Conservation (phyloP, 257 asterid species). For the Solanum peruvianum region DNA sequence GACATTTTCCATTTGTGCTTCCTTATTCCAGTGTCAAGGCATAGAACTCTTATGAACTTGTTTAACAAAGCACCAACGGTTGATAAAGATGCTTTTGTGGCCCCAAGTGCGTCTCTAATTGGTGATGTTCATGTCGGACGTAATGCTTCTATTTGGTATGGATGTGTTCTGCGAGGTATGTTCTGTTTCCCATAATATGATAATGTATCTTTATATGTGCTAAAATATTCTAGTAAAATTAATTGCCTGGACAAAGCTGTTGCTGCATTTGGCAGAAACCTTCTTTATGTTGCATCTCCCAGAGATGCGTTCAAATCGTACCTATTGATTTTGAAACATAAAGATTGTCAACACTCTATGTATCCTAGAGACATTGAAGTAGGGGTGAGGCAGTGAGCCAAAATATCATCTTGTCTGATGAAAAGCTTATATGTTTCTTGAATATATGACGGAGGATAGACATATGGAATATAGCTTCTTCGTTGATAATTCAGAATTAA, state of each 20-base stretch:
- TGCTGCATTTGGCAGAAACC: neutral
- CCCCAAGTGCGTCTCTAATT: conserved; percentile 10
- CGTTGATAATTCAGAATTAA: neutral
- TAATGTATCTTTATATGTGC: neutral
- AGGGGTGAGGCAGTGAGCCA: neutral
- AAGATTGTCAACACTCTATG: neutral
- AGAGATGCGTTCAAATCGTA: neutral
- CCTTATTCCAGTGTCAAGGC: conserved; percentile 18
- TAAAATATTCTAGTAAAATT: neutral
- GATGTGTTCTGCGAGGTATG: conserved; percentile 12
- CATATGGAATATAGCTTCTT: neutral
- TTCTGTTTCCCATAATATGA: neutral
- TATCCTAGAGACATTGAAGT: neutral
- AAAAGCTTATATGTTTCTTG: neutral
- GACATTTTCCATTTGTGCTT: neutral
- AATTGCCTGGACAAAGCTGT: neutral
- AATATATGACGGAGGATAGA: neutral
- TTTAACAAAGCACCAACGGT: conserved; percentile 6
- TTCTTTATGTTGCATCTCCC: neutral
- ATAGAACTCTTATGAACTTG: conserved; percentile 8
- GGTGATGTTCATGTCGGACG: conserved; percentile 7
- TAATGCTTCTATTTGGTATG: conserved; percentile 10
- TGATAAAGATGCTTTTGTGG: conserved; percentile 23
- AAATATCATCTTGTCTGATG: neutral
- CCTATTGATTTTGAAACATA: neutral